Evolutionary conservation across 306 rosid species (phyloP), one percentile per base, ranked within the genome.

Genomic region (Cicer cuneatum): DNA sequence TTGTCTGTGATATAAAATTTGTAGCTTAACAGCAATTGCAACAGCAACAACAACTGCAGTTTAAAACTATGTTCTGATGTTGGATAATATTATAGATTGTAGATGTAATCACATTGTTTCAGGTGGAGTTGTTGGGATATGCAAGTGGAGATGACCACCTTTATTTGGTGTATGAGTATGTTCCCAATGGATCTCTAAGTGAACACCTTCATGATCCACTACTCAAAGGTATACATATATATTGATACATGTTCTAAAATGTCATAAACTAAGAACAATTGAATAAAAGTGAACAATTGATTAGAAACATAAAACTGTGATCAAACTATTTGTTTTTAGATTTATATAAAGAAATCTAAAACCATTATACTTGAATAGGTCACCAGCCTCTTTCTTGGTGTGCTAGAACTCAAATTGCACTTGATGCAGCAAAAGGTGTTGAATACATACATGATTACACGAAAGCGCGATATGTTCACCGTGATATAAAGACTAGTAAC

Each of bases 401-500:
- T 37, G 83, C 90, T 57, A 88, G 97, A 90, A 53, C 80, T 61
- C 96, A 89, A 71, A 93, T 93, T 73, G 98, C 98, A 39, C 73
- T 93, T 8, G 98, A 88, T 64, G 61, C 93, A 39, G 97, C 91
- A 66, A 93, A 90, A 80, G 98, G 98, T 16, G 78, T 93, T 10
- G 98, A 90, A 66, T 93, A 93, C 76, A 90, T 93, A 74, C 96
- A 89, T 43, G 96, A 93, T 79, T 91, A 91, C 78, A 93, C 96
- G 2, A 91, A 88, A 85, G 78, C 81, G 1, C 81, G 86, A 62
- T 93, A 89, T 66, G 98, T 93, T 40, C 98, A 90, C 60, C 92
- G 96, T 9, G 97, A 91, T 40, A 83, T 93, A 70, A 93, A 91
- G 86, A 91, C 96, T 6, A 83, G 87, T 51, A 91, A 91, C 75